Evolutionary conservation across 495 filamentous ascomycete species (phyloP), one percentile per base, ranked within the genome.

Genomic region (Podospora anserina): DNA sequence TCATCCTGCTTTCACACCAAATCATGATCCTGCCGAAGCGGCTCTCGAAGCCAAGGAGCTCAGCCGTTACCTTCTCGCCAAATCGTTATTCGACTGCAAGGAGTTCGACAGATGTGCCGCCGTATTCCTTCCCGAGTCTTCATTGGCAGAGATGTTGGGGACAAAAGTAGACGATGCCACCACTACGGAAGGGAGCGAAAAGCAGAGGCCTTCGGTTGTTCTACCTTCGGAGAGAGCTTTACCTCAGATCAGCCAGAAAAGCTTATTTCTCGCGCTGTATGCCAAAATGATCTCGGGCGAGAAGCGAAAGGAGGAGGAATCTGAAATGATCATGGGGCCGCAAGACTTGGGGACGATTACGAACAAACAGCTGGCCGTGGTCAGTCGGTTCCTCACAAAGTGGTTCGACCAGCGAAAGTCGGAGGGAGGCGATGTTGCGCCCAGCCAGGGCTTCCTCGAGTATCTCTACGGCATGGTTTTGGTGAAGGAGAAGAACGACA

Each of bases 321-420:
- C 91, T 28, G 96, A 99, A 80, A 98, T 97, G 92, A 91, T 99
- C 6, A 84, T 99, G 77, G 96, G 96, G 0, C 96, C 96, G 0
- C 87, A 92, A 39, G 96, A 99, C 77, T 88, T 91, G 18, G 93
- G 92, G 0, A 85, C 87, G 58, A 91, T 92, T 5, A 79, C 87
- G 63, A 98, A 99, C 76, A 91, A 90, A 71, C 92, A 97, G 77
- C 78, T 98, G 3, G 81, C 89, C 6, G 85, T 85, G 2, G 85
- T 98, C 18, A 87, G 89, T 15, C 84, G 88, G n/a, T 87, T 87
- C 20, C 78, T 99, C 49, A 88, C 96, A 71, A 83, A 82, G 26
- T 94, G 91, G 89, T 91, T 97, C 67, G 78, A 79, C 4, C 85
- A 90, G 66, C 86, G 87, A 49, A 81, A 78, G 59, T 80, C 81